Evolutionary conservation across 2,329 filamentous ascomycete genomes (phyloP).

Genomic region (Fusarium veterinarium): DNA sequence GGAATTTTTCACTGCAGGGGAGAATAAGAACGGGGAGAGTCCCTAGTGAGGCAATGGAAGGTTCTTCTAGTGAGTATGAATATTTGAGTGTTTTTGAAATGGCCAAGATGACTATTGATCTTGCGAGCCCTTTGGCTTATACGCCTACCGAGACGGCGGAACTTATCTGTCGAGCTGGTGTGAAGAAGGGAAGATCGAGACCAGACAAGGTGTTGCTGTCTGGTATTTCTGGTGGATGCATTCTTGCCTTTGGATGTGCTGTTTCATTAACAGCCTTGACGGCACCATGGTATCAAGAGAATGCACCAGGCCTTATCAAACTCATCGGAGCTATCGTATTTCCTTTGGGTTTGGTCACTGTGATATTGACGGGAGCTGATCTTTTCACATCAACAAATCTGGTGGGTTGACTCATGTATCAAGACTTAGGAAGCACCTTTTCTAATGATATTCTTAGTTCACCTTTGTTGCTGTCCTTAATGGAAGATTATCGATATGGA

Average conservation of each 20-base stretch:
- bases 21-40: not conserved
- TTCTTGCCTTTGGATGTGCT: slow-evolving; percentile 35
- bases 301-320: slow-evolving; percentile 38
- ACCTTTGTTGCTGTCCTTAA: slow-evolving; percentile 39
- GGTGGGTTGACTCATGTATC: not conserved
- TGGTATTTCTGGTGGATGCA: slow-evolving; percentile 35
- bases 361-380: slow-evolving; percentile 38
- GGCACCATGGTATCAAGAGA: slow-evolving; percentile 42
- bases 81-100: not conserved
- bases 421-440: fast-evolving
- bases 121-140: slow-evolving; percentile 21
- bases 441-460: slow-evolving; percentile 15
- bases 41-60: fast-evolving
- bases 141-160: slow-evolving; percentile 41
- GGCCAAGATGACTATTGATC: slow-evolving; percentile 7
- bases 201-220: slow-evolving; percentile 39
- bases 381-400: slow-evolving; percentile 39
- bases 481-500: slow-evolving; percentile 33
- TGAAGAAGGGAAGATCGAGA: slow-evolving; percentile 37
- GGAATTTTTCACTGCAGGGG: not conserved
- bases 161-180: slow-evolving; percentile 35
- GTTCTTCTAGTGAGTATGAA: no score
- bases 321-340: slow-evolving; percentile 37
- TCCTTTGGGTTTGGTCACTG: slow-evolving; percentile 35
- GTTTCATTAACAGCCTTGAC: slow-evolving; percentile 37